Evolutionary conservation across 192 early-diverging fungal species (phyloP).

Genomic region (Linnemannia zychae): DNA sequence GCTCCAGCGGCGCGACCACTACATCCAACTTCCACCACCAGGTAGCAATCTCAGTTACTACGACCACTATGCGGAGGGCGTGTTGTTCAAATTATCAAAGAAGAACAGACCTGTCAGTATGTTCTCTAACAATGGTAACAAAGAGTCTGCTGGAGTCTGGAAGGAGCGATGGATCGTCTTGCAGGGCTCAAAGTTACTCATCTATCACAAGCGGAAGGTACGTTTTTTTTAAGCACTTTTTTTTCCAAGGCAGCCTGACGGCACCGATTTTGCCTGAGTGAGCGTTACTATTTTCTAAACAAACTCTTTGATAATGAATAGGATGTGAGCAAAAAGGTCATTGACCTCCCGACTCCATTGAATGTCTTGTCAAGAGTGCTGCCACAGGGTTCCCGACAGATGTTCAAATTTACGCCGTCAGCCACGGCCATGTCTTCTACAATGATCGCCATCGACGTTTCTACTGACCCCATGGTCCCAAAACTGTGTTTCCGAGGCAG

Average conservation of each 20-base stretch:
- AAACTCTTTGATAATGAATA: not conserved
- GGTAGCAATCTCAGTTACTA: conserved; percentile 25
- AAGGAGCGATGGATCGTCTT: conserved; percentile 53
- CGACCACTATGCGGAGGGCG: conserved; percentile 48
- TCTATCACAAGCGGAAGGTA: conserved; percentile 58
- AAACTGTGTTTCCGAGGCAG: conserved; percentile 46
- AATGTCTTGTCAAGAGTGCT: conserved; percentile 10
- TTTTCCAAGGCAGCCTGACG: too few relatives aligned
- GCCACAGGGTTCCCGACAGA: conserved; percentile 18
- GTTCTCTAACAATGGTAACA: conserved; percentile 23
- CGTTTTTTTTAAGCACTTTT: not conserved
- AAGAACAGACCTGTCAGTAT: conserved; percentile 40
- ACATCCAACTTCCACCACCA: conserved; percentile 38
- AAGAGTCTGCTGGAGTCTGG: conserved; percentile 39
- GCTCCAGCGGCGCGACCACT: conserved; percentile 39
- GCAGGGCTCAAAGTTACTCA: conserved; percentile 38
- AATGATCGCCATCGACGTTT: conserved; percentile 28
- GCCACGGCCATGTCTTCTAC: conserved; percentile 25
- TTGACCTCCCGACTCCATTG: conserved; percentile 29
- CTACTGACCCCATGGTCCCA: conserved; percentile 18
- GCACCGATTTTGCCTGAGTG: not conserved
- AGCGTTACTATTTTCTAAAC: not conserved
- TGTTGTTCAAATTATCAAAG: conserved; percentile 48
- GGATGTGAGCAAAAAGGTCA: conserved; percentile 47
- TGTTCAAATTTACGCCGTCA: conserved; percentile 11